Evolutionary conservation across 768 basidiomycete species (phyloP).

Genomic region (Serendipita indica): DNA sequence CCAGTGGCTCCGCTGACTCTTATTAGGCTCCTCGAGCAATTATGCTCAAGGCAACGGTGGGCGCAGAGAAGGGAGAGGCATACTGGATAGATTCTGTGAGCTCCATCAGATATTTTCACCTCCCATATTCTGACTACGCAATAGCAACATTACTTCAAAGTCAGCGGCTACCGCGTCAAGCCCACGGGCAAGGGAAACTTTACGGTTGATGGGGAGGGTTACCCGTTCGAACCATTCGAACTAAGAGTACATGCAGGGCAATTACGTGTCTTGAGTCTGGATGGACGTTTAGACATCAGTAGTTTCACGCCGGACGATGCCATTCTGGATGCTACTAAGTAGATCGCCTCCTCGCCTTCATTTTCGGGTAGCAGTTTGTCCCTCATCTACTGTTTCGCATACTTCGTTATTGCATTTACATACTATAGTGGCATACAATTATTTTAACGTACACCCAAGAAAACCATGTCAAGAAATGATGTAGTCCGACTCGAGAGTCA

Average conservation of each 20-base stretch:
- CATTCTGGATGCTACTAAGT: not conserved
- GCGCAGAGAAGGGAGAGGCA: constrained; percentile 42
- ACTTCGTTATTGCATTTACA: too few relatives aligned
- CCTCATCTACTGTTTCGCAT: too few relatives aligned
- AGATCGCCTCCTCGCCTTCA: too few relatives aligned
- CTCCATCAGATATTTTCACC: constrained; percentile 11
- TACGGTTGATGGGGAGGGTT: constrained; percentile 65
- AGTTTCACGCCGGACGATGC: not conserved
- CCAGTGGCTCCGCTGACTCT: constrained; percentile 5
- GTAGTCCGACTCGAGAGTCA: too few relatives aligned
- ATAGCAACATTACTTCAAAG: constrained; percentile 61
- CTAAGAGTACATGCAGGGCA: constrained; percentile 60
- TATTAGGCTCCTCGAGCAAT: constrained; percentile 35
- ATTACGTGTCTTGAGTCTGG: constrained; percentile 22
- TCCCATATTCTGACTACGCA: constrained; percentile 14
- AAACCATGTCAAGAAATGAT: too few relatives aligned
- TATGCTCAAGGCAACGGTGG: constrained; percentile 39
- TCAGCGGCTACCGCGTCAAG: constrained; percentile 55
- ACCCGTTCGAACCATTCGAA: constrained; percentile 58
- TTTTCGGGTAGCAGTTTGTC: too few relatives aligned
- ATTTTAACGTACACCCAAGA: too few relatives aligned
- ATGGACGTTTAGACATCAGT: constrained; percentile 10
- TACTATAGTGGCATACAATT: too few relatives aligned
- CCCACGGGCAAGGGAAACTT: constrained; percentile 41
- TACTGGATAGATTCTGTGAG: constrained; percentile 51